Percentiles rank a stretch among this genome's conserved stretches.
Evolutionary conservation across 2,329 filamentous ascomycete species (phyloP).

Genomic region (Phialemonium atrogriseum): DNA sequence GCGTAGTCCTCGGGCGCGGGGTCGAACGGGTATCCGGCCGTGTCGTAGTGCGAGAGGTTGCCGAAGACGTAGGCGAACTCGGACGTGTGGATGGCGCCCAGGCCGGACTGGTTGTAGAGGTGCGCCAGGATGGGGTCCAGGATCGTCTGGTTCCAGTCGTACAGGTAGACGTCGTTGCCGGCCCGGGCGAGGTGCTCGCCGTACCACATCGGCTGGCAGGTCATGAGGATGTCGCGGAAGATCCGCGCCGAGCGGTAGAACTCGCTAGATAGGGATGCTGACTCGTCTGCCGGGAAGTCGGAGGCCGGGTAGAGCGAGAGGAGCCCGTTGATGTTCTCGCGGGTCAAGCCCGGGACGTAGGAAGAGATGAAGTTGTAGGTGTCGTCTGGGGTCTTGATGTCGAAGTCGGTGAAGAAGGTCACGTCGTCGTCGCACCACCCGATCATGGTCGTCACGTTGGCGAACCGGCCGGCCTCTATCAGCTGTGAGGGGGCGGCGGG

Average conservation of each 20-base stretch:
- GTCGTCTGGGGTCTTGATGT: no score
- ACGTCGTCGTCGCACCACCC: slow-evolving; percentile 38
- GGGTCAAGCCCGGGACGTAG: no score
- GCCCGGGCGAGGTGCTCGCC: slow-evolving; percentile 27
- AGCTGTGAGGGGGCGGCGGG: slow-evolving; percentile 33
- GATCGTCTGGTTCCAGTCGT: slow-evolving; percentile 47
- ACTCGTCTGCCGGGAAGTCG: slow-evolving; percentile 31
- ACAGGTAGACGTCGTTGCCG: slow-evolving; percentile 35
- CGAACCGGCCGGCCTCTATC: slow-evolving; percentile 29
- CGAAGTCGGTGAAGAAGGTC: slow-evolving; percentile 32
- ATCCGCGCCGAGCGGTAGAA: slow-evolving; percentile 41
- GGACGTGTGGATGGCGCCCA: slow-evolving; percentile 41
- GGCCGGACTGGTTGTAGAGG: slow-evolving; percentile 22
- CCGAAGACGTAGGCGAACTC: slow-evolving; percentile 46
- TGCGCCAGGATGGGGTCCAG: slow-evolving; percentile 31
- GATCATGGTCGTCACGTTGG: slow-evolving; percentile 30
- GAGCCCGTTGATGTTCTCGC: slow-evolving; percentile 28
- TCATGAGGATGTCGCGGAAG: slow-evolving; percentile 43
- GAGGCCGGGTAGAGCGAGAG: slow-evolving; percentile 39
- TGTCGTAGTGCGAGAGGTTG: slow-evolving; percentile 34
- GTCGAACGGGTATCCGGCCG: no score
- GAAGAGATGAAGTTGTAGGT: no score
- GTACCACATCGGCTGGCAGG: slow-evolving; percentile 36
- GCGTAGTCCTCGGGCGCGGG: slow-evolving; percentile 29
- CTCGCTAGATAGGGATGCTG: slow-evolving; percentile 33